These are phyloP conservation scores for Thalia dealbata DNA, from an alignment of 176 grass and related monocot species.

Conservation along the genomic window DNA sequence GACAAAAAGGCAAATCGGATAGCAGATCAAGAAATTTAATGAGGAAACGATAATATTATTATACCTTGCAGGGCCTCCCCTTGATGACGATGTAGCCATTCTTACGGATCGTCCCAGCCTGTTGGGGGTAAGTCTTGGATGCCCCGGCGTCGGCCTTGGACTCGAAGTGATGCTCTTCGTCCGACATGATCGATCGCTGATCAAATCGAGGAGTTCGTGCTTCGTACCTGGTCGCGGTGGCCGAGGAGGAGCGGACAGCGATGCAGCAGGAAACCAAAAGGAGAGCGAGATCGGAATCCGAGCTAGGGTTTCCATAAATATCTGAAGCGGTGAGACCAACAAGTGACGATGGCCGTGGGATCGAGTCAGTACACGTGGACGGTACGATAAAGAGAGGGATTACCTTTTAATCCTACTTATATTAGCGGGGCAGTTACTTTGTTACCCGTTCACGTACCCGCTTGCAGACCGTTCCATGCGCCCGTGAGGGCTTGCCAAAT, in stretches of 20 bases:
- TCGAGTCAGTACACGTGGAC: neutral
- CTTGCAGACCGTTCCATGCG: no score
- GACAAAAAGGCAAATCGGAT: neutral
- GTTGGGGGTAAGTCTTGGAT: constrained; percentile 1
- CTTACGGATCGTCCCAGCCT: constrained; percentile 4
- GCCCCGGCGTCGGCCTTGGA: constrained; percentile 3
- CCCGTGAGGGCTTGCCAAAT: no score
- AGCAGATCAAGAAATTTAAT: neutral
- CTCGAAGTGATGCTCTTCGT: constrained; percentile 7
- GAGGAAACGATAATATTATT: neutral
- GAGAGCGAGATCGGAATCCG: neutral
- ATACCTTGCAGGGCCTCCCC: neutral
- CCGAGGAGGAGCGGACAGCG: neutral
- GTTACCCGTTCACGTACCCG: no score
- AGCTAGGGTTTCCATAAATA: neutral
- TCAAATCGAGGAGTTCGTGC: neutral
- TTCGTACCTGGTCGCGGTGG: neutral
- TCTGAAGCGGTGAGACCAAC: neutral
- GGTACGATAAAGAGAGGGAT: neutral
- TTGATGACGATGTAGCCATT: constrained; percentile 7
- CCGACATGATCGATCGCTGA: constrained; percentile 1
- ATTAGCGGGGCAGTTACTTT: neutral
- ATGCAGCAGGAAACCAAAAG: neutral
- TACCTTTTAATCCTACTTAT: neutral
- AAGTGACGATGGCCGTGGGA: neutral